A percentile compares a stretch with the other conserved stretches of the same genome.
Conservation (phyloP, 257 asterid species). For the Scutellaria minor region DNA sequence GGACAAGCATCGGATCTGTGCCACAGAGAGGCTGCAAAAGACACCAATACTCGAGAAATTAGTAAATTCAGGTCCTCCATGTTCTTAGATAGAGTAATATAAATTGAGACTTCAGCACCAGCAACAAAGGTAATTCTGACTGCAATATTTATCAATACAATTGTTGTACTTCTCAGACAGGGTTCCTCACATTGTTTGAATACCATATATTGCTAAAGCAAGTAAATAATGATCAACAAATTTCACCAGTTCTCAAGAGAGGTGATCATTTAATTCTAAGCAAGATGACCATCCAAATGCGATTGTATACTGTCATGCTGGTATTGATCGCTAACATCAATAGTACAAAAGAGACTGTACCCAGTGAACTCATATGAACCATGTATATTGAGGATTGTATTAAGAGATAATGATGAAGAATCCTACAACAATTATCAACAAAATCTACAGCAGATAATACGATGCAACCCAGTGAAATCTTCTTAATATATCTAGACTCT, state of each 20-base stretch:
- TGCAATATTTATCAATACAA: not conserved
- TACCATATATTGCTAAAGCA: slow-evolving; percentile 7
- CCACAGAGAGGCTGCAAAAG: slow-evolving; percentile 86
- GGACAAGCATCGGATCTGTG: slow-evolving; percentile 91
- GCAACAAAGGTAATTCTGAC: slow-evolving; percentile 31
- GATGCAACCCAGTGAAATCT: not conserved
- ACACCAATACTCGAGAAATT: slow-evolving; percentile 20
- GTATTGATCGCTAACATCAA: slow-evolving; percentile 27
- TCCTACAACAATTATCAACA: slow-evolving; percentile 9
- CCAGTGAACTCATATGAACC: not conserved
- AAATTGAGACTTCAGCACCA: slow-evolving; percentile 30
- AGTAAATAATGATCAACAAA: slow-evolving; percentile 24
- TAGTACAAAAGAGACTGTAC: not conserved
- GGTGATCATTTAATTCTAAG: slow-evolving; percentile 20
- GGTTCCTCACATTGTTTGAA: slow-evolving; percentile 21
- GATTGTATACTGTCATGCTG: slow-evolving; percentile 2
- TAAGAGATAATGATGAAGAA: not conserved
- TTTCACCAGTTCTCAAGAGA: slow-evolving; percentile 19
- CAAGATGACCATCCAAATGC: slow-evolving; percentile 13
- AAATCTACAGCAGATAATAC: slow-evolving; percentile 15
- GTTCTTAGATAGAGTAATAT: slow-evolving; percentile 11
- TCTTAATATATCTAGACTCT: slow-evolving; percentile 10
- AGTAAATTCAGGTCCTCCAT: slow-evolving; percentile 28
- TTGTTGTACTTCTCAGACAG: slow-evolving; percentile 23
- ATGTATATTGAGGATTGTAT: slow-evolving; percentile 22